phyloP scores from a whole-genome alignment of 2,329 filamentous ascomycete species.

The Cercospora citrullina region DNA sequence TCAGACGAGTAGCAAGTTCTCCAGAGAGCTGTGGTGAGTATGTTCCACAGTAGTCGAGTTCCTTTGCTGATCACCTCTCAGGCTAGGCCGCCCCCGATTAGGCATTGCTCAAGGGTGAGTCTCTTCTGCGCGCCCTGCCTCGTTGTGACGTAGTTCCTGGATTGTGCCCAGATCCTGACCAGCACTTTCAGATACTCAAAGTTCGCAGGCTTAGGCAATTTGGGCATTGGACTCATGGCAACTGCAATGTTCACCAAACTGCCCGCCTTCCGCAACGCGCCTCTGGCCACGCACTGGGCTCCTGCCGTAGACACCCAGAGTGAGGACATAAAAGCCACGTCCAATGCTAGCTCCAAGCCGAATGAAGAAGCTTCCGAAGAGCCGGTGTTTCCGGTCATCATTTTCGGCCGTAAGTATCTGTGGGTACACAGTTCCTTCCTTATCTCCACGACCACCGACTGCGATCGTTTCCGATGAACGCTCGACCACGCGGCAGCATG shows the following conservation, averaged over 20 bases:
- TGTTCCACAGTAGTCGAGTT: not conserved
- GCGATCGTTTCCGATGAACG: not conserved
- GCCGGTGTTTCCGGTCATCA: slow-evolving; percentile 60
- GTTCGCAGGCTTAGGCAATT: slow-evolving; percentile 55
- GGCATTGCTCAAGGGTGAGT: slow-evolving; percentile 54
- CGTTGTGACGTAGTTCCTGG: not conserved
- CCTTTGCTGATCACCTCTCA: not conserved
- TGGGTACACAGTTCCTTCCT: not conserved
- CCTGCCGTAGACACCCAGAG: slow-evolving; percentile 44
- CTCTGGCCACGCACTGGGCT: slow-evolving; percentile 43
- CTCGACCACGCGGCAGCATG: not conserved
- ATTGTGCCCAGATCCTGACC: not conserved
- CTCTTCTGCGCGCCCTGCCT: not conserved
- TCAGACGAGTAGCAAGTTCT: slow-evolving; percentile 42
- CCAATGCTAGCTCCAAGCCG: slow-evolving; percentile 43
- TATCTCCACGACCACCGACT: not conserved
- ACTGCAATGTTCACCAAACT: slow-evolving; percentile 65
- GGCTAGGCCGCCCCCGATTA: slow-evolving; percentile 57
- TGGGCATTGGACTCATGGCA: slow-evolving; percentile 56
- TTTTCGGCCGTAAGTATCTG: slow-evolving; percentile 54
- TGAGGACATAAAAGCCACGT: slow-evolving; percentile 45
- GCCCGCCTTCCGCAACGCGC: slow-evolving; percentile 38
- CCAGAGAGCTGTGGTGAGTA: slow-evolving; percentile 57
- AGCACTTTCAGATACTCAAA: slow-evolving; percentile 53
- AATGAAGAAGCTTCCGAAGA: slow-evolving; percentile 37